phyloP scores from a whole-genome alignment of 2,329 filamentous ascomycete species.

The Tolypocladium tundrense region DNA sequence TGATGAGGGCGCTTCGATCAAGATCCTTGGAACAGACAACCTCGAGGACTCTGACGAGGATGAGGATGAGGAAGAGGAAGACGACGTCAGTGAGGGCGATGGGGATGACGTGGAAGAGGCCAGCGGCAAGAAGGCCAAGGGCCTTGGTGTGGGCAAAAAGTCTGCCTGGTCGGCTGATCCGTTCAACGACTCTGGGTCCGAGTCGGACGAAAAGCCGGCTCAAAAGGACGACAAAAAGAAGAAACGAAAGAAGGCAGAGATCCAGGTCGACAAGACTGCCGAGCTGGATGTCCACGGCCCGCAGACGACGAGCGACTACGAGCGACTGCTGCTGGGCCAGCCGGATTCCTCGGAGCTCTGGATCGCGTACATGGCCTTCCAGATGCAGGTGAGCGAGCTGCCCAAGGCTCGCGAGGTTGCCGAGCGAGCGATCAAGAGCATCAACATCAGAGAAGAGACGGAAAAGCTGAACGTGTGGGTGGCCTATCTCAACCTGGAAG shows the following conservation, averaged over 20 bases:
- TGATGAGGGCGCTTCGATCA: conserved; percentile 25
- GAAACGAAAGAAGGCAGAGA: conserved; percentile 65
- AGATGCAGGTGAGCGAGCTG: conserved; percentile 83
- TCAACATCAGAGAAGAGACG: conserved; percentile 80
- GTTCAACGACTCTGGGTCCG: conserved; percentile 48
- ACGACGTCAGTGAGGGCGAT: conserved; percentile 25
- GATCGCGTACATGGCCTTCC: conserved; percentile 98
- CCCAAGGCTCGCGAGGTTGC: conserved; percentile 81
- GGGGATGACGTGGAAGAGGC: conserved; percentile 32
- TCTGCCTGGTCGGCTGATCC: conserved; percentile 81
- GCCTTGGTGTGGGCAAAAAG: conserved; percentile 50
- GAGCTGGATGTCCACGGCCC: conserved; percentile 83
- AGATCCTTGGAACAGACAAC: conserved; percentile 37
- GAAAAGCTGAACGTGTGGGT: conserved; percentile 97
- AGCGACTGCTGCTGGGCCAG: conserved; percentile 82
- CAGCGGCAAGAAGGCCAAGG: conserved; percentile 18
- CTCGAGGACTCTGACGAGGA: conserved; percentile 27
- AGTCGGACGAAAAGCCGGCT: conserved; percentile 28
- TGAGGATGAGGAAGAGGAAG: conserved; percentile 20
- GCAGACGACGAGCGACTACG: conserved; percentile 83
- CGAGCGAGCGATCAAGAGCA: conserved; percentile 81
- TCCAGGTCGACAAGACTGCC: conserved; percentile 82
- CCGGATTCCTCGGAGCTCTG: conserved; percentile 89
- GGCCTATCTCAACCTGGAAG: conserved; percentile 87
- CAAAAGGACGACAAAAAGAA: conserved; percentile 40